These are phyloP conservation scores for Ophiostoma pallidulum DNA, from an alignment of 2,329 filamentous ascomycete genomes.

Conservation along the genomic window DNA sequence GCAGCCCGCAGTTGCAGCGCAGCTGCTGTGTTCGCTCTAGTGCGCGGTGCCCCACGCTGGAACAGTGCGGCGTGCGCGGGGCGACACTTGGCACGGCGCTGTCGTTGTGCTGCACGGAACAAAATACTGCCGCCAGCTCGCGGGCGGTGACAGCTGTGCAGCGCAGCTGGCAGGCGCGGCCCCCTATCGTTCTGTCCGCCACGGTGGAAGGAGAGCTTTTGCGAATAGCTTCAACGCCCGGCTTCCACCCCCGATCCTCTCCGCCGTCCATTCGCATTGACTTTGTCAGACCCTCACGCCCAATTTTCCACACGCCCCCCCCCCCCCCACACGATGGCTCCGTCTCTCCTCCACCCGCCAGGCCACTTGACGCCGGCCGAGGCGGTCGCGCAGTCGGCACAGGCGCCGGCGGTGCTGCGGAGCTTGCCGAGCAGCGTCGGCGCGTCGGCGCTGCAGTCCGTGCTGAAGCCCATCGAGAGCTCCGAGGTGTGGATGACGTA, in stretches of 20 bases:
- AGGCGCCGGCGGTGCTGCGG: constrained; percentile 47
- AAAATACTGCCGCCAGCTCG: constrained; percentile 10
- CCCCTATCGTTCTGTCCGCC: constrained; percentile 4
- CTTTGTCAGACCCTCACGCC: too few relatives aligned
- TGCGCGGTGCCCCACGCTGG: constrained; percentile 9
- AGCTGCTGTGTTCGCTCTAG: not conserved
- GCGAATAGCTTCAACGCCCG: not conserved
- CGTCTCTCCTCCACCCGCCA: constrained; percentile 47
- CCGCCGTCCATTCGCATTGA: too few relatives aligned
- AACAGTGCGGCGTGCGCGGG: constrained; percentile 5
- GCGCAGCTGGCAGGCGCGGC: not conserved
- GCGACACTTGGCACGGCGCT: not conserved
- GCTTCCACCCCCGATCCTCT: too few relatives aligned
- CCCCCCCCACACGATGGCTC: constrained; percentile 30
- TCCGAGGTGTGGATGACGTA: constrained; percentile 75
- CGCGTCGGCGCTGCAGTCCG: constrained; percentile 41
- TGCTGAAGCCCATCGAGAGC: constrained; percentile 55
- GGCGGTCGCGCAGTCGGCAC: constrained; percentile 49
- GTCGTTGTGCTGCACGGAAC: not conserved
- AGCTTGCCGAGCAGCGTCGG: constrained; percentile 45
- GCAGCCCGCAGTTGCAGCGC: not conserved
- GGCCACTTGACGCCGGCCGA: constrained; percentile 46
- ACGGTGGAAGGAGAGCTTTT: not conserved
- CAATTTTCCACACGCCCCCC: not conserved
- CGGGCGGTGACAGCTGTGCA: constrained; percentile 8